A percentile compares a stretch with the other conserved stretches of the same genome.
These are phyloP conservation scores for Phellinidium pouzarii DNA, from an alignment of 1,284 basidiomycete genomes.

Conservation along the genomic window DNA sequence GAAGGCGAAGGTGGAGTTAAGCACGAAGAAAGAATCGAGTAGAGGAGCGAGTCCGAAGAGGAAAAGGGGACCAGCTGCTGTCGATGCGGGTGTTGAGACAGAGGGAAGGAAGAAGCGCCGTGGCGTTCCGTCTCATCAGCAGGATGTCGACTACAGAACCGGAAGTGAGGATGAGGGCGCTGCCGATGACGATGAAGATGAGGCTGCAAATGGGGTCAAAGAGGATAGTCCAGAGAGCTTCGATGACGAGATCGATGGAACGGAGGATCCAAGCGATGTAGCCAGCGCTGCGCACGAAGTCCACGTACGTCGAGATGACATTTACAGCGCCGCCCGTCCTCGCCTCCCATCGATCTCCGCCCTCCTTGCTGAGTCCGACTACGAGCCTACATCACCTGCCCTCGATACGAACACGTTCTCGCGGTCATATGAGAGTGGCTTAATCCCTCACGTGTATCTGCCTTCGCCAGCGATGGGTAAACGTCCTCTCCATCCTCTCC, in stretches of 20 bases:
- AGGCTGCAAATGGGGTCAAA: not conserved
- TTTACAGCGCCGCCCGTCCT: no score
- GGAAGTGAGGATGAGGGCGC: not conserved
- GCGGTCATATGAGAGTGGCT: not conserved
- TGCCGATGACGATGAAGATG: not conserved
- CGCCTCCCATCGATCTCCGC: no score
- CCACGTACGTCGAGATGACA: constrained; percentile 39
- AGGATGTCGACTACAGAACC: not conserved
- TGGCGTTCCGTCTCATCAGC: not conserved
- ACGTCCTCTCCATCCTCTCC: no score
- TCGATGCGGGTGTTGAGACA: not conserved
- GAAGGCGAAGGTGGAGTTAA: no score
- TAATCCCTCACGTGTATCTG: not conserved
- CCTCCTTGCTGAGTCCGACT: not conserved
- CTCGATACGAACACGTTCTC: not conserved
- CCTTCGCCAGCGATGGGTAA: not conserved
- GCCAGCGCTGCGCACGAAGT: no score
- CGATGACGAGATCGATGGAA: constrained; percentile 43
- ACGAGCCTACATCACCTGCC: not conserved
- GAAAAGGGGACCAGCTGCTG: not conserved
- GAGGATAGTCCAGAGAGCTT: no score
- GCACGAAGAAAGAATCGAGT: not conserved
- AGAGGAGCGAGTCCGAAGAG: not conserved
- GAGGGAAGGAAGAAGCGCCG: not conserved
- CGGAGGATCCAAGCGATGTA: constrained; percentile 77